Conservation (phyloP, 164 flowering plant species). For the Tinospora cordifolia region DNA sequence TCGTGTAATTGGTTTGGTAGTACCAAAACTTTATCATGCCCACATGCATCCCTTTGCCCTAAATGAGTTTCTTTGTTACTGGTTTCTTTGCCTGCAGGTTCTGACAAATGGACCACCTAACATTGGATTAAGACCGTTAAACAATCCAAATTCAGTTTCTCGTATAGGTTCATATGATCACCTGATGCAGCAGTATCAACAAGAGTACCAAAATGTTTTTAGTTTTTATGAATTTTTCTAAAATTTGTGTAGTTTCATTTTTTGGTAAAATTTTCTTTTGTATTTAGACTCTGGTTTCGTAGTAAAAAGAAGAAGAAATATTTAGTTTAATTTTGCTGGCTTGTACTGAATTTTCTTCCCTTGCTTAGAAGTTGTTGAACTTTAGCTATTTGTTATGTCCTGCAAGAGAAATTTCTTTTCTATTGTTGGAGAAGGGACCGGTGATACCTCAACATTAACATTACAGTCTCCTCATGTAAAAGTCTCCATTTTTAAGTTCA, state of each 20-base stretch:
- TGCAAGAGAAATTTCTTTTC: conserved; percentile 40
- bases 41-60: neutral
- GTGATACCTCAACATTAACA: conserved; percentile 26
- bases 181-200: conserved; percentile 81
- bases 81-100: conserved; percentile 13
- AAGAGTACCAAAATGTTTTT: conserved; percentile 17
- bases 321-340: too few relatives aligned
- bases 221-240: too few relatives aligned
- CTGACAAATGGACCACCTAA: conserved; percentile 72
- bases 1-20: conserved; percentile 48
- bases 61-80: neutral
- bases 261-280: too few relatives aligned
- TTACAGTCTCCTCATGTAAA: conserved; percentile 6
- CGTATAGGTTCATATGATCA: conserved; percentile 34
- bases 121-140: conserved; percentile 74
- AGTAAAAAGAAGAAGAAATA: too few relatives aligned
- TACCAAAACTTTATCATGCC: neutral
- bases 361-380: conserved; percentile 29
- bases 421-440: conserved; percentile 37
- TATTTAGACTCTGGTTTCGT: too few relatives aligned
- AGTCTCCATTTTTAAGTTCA: neutral
- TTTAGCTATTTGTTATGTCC: neutral
- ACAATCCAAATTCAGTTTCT: conserved; percentile 51
- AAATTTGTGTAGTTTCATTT: too few relatives aligned
- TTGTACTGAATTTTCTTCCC: conserved; percentile 69